Conservation (phyloP, 371 early-diverging fungal genomes). For the Batkoa obscura region DNA sequence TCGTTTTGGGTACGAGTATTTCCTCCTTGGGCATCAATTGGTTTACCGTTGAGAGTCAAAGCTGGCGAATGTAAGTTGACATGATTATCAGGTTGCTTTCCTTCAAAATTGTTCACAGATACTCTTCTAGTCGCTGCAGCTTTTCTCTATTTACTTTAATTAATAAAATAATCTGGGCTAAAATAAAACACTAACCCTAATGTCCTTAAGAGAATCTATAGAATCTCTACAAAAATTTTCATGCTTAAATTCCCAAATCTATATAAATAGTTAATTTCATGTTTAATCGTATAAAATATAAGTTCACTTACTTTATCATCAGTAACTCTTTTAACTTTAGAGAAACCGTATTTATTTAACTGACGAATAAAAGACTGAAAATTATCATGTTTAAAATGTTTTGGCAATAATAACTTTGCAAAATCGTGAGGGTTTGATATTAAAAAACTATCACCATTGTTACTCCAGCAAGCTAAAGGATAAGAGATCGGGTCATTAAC, state of each 20-base stretch:
- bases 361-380: conserved; percentile 67
- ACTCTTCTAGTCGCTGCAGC: neutral
- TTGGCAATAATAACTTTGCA: conserved; percentile 47
- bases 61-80: no score
- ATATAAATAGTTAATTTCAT: neutral
- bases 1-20: no score
- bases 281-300: no score
- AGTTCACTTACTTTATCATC: conserved; percentile 15
- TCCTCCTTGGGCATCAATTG: neutral
- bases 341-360: conserved; percentile 92
- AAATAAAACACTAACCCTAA: neutral
- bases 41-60: neutral
- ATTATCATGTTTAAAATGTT: conserved; percentile 83
- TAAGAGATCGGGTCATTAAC: conserved; percentile 42
- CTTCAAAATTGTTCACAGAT: neutral
- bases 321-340: conserved; percentile 46
- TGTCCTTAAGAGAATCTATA: neutral
- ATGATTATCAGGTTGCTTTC: no score
- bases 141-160: neutral
- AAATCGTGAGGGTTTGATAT: conserved; percentile 62
- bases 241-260: conserved; percentile 5
- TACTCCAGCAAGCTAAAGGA: conserved; percentile 48
- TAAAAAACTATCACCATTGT: conserved; percentile 59
- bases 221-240: neutral
- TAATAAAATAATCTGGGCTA: neutral